Evolutionary conservation across 306 rosid genomes (phyloP), one percentile per base, ranked within the genome.

Genomic region (Casuarina cunninghamiana): DNA sequence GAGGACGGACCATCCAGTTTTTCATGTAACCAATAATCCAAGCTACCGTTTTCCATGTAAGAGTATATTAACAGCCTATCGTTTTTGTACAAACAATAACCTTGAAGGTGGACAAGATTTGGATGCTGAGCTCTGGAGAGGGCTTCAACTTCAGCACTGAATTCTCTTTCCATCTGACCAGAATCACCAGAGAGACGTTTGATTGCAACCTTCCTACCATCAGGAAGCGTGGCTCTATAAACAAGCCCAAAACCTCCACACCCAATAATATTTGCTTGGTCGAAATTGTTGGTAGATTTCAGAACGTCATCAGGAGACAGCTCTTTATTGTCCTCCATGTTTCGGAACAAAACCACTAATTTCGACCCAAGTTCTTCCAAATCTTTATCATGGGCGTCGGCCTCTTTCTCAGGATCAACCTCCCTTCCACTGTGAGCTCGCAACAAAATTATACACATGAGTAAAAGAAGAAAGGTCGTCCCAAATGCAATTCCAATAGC

Each of bases 171-270:
- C 93, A 92, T 88, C 79, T 90, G 94, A 74, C 97, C 94, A 45
- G 93, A 92, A 69, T 92, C 97, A 26, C 97, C 94, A 0, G 94
- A 90, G 67, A 92, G 94, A 82, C 93, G 88, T 81, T 92, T 92
- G 78, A 92, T 45, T 10, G 97, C 97, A 39, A 85, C 94, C 80
- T 88, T 90, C 32, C 80, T 75, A 61, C 97, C 93, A 70, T 88
- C 80, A 8, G 94, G 93, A 80, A 92, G 87, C 79, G 76, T 77
- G 71, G 97, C 97, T 87, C 86, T 92, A 85, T 92, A 92, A 65
- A 92, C 97, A 72, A 92, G 87, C 77, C 97, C 97, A 70, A 90
- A 92, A 53, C 94, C 97, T 2, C 97, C 97, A 37, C 97, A 92
- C 76, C 97, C 97, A 72, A 92, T 86, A 72, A 92, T 90, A 68